Evolutionary conservation across 257 asterid genomes (phyloP).

Genomic region (Plectranthus barbatus): DNA sequence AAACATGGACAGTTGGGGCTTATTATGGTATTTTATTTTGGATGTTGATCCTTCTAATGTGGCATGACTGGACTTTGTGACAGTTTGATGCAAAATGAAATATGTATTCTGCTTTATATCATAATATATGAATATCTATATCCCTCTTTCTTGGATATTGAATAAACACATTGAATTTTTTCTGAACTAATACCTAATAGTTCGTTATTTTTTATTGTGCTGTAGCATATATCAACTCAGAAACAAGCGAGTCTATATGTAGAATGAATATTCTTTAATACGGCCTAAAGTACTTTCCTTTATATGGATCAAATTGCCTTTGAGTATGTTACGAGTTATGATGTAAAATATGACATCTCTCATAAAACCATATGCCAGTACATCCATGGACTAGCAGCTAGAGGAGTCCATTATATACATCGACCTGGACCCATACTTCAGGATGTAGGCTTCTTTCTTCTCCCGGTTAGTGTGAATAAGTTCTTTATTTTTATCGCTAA

Average conservation of each 20-base stretch:
- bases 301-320: background rate
- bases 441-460: slow-evolving; percentile 71
- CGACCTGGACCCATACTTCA: slow-evolving; percentile 90
- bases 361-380: slow-evolving; percentile 39
- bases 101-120: background rate
- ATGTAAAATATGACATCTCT: background rate
- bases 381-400: slow-evolving; percentile 87
- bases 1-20: background rate
- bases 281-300: background rate
- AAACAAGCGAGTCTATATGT: background rate
- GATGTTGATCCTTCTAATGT: slow-evolving; percentile 2
- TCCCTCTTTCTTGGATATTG: too few species aligned
- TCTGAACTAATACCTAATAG: too few species aligned
- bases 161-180: too few species aligned
- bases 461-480: slow-evolving; percentile 23
- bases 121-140: background rate
- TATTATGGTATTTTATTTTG: background rate
- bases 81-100: background rate
- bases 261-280: background rate
- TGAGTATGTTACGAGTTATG: background rate
- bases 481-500: background rate
- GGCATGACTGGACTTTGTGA: background rate
- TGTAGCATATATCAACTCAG: background rate
- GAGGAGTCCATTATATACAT: slow-evolving; percentile 88
- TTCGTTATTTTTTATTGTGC: background rate